Conservation (phyloP, 1,284 basidiomycete species). For the Ceratobasidium sp. region DNA sequence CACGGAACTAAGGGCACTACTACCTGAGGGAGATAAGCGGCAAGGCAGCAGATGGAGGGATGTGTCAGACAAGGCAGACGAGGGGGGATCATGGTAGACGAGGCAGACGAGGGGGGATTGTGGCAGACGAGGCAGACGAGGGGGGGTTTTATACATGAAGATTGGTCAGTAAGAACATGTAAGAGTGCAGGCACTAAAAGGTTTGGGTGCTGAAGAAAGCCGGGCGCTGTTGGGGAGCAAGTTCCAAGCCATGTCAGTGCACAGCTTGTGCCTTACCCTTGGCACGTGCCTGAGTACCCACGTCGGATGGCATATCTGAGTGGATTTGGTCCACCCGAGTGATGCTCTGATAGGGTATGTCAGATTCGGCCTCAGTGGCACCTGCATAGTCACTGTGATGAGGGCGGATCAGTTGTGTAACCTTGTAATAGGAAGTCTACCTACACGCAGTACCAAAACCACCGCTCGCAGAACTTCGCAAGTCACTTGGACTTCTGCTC, state of each 20-base stretch:
- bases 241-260: neutral
- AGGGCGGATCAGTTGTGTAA: neutral
- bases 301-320: neutral
- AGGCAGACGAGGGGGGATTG: neutral
- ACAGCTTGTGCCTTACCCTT: neutral
- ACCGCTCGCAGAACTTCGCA: neutral
- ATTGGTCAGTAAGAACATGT: neutral
- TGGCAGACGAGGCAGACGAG: neutral
- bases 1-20: too few relatives aligned
- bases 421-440: neutral
- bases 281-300: neutral
- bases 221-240: neutral
- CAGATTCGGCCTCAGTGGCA: too few relatives aligned
- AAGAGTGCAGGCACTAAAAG: too few relatives aligned
- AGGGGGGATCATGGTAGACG: neutral
- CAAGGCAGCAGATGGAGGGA: neutral
- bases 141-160: neutral
- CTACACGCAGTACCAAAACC: constrained; percentile 9
- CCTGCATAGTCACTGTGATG: neutral
- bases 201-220: too few relatives aligned
- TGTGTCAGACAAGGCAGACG: neutral
- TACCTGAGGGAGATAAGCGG: too few relatives aligned
- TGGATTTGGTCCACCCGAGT: neutral
- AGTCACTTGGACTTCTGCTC: neutral
- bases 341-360: neutral